Evolutionary conservation across 805 yeast genomes (phyloP), one percentile per base, ranked within the genome.

Genomic region (Saccharomyces mikatae): DNA sequence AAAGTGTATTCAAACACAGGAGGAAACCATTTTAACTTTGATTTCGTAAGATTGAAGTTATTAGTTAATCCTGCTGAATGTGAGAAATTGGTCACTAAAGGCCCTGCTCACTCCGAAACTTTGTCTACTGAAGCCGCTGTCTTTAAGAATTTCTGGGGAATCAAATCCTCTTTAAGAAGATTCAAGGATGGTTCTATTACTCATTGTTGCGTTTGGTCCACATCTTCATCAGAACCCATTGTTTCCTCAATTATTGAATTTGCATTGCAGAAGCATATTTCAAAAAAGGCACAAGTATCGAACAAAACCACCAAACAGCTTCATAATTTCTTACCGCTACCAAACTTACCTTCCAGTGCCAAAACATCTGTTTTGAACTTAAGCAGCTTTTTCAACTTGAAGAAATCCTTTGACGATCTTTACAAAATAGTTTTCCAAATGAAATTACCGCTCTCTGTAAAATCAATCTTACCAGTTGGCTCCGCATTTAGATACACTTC

Each of bases 121-220:
- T 57, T 68, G 27, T 73, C 74, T 46, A 82, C 77, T 14, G 81
- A 73, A 28, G 80, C 84, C n/a, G 73, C 79, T 6, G 76, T 78
- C 53, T 94, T 94, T 74, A 81, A 87, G 60, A 73, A 80, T 5
- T 91, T 94, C 66, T 94, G 99, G 99, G 97, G 97, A 10, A 65
- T 79, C 9, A 85, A 81, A 60, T 83, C 96, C 0, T 88, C 94
- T 13, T 76, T 94, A 54, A 82, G 99, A 75, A 82, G 94, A 67
- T 94, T 92, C 74, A 90, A 88, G 65, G 96, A 94, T 71, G 97
- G 97, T 41, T 76, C 86, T 3, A 90, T 94, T 56, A 84, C 82
- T 58, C 95, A 94, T 71, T 87, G 96, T 68, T 95, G 94, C 54
- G 86, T 90, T 30, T 94, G 98, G 98, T 64, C 70, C 2, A 73